Percentiles rank a stretch among this genome's conserved stretches.
phyloP scores from a whole-genome alignment of 495 filamentous ascomycete genomes.

The Lindgomyces ingoldianus region DNA sequence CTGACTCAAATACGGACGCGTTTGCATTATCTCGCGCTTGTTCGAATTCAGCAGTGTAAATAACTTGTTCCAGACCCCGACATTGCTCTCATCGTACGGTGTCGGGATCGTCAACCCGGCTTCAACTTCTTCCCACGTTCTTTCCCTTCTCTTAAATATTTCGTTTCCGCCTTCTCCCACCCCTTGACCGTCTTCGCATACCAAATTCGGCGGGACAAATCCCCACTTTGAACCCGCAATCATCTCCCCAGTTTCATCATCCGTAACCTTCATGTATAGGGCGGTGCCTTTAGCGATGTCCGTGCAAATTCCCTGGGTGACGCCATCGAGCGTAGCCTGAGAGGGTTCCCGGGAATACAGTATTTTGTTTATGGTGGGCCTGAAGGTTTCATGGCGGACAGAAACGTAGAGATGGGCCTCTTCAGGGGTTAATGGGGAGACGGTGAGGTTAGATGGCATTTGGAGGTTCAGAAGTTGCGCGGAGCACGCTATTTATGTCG shows the following conservation, averaged over 20 bases:
- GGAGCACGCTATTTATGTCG: no score
- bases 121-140: slow-evolving; percentile 4
- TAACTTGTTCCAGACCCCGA: neutral
- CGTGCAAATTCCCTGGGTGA: neutral
- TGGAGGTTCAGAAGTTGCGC: no score
- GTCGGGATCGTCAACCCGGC: neutral
- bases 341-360: slow-evolving; percentile 21
- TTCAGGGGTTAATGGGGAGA: slow-evolving; percentile 12
- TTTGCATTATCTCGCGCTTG: slow-evolving; percentile 5
- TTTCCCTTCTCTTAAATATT: neutral
- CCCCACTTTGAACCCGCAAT: slow-evolving; percentile 17
- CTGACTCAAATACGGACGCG: neutral
- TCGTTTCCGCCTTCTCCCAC: neutral
- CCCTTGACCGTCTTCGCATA: no score
- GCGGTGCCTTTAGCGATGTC: slow-evolving; percentile 3
- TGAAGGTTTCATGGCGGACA: slow-evolving; percentile 28
- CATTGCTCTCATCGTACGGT: slow-evolving; percentile 11
- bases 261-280: slow-evolving; percentile 9
- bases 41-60: slow-evolving; percentile 1
- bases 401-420: slow-evolving; percentile 8
- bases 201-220: neutral
- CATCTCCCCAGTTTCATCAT: neutral
- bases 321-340: neutral
- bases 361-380: slow-evolving; percentile 26
- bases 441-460: slow-evolving; percentile 16